Conservation (phyloP, 768 basidiomycete genomes). For the Panaeolus cyanescens region DNA sequence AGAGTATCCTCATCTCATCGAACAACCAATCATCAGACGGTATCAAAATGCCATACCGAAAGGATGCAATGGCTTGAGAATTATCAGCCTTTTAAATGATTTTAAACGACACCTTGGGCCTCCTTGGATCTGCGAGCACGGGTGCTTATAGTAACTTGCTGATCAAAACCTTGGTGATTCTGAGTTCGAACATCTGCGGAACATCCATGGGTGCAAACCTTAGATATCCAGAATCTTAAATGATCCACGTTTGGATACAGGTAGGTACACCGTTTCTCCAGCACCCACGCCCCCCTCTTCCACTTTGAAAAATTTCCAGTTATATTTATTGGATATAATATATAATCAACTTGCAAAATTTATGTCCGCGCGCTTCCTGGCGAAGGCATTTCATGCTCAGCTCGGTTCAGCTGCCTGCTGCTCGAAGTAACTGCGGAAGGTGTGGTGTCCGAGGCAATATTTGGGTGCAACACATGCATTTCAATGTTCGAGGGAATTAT, state of each 20-base stretch:
- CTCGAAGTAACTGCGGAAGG: background rate
- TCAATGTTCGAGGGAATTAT: background rate
- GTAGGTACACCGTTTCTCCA: background rate
- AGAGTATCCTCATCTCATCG: background rate
- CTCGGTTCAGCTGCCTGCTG: background rate
- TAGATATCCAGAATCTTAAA: background rate
- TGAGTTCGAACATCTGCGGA: background rate
- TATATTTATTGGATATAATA: background rate
- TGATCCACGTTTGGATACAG: background rate
- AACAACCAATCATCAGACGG: background rate
- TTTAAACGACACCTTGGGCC: background rate
- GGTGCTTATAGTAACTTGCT: too few species aligned
- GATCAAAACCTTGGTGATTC: background rate
- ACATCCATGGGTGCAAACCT: background rate
- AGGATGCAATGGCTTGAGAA: background rate
- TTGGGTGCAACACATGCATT: background rate
- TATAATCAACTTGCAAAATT: background rate
- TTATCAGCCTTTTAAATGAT: background rate
- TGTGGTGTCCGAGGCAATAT: background rate
- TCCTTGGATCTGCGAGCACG: background rate
- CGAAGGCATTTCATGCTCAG: background rate
- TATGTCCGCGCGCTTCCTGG: background rate
- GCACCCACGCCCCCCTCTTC: background rate
- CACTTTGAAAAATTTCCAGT: background rate
- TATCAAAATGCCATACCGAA: background rate